These are phyloP conservation scores for Fusarium sp. DNA, from an alignment of 2,329 filamentous ascomycete species.

Conservation along the genomic window DNA sequence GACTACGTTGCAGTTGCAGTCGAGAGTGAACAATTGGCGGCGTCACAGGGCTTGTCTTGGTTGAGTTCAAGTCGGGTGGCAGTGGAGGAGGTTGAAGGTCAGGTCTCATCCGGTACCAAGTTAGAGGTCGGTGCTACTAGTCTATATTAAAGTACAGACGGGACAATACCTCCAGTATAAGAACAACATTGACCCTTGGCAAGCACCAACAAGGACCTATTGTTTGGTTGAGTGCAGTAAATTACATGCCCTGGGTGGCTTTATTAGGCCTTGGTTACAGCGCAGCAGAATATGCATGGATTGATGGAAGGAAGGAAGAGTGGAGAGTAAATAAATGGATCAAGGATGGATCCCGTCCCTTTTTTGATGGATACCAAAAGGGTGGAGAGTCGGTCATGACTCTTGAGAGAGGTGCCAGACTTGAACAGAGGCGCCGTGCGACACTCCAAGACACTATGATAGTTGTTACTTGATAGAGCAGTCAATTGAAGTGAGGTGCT, in stretches of 20 bases:
- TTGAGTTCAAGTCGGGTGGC: slow-evolving; percentile 18
- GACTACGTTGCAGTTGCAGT: neutral
- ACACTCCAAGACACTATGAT: slow-evolving; percentile 11
- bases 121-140: neutral
- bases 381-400: slow-evolving; percentile 4
- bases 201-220: too few relatives aligned
- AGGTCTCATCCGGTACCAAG: too few relatives aligned
- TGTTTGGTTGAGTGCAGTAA: slow-evolving; percentile 19
- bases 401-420: too few relatives aligned
- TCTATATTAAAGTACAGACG: slow-evolving; percentile 8
- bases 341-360: slow-evolving; percentile 32
- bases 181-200: neutral
- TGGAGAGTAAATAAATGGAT: slow-evolving; percentile 33
- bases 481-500: neutral
- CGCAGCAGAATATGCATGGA: slow-evolving; percentile 20
- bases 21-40: slow-evolving; percentile 13
- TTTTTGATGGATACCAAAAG: slow-evolving; percentile 30
- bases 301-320: slow-evolving; percentile 37
- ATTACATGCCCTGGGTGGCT: slow-evolving; percentile 37
- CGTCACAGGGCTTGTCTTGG: slow-evolving; percentile 22
- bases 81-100: slow-evolving; percentile 34
- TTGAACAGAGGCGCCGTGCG: slow-evolving; percentile 8
- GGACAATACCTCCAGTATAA: neutral
- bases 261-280: slow-evolving; percentile 28
- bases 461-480: neutral